These are phyloP conservation scores for Annulohypoxylon moriforme DNA, from an alignment of 495 filamentous ascomycete species.

Conservation along the genomic window DNA sequence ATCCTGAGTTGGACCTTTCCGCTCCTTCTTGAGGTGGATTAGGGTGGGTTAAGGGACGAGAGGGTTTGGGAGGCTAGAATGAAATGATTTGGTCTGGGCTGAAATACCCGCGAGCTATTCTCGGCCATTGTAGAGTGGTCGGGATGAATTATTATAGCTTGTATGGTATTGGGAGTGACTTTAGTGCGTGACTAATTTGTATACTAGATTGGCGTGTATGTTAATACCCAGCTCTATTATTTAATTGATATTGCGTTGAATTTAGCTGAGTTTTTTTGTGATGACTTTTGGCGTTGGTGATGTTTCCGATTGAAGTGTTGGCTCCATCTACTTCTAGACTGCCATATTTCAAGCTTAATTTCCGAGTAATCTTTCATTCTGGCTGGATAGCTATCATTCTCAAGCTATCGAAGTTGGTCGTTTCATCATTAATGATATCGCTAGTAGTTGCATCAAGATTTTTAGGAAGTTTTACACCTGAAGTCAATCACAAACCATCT, in stretches of 20 bases:
- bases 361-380: neutral
- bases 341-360: no score
- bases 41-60: neutral
- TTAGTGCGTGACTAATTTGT: neutral
- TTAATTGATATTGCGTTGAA: neutral
- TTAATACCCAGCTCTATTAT: neutral
- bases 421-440: neutral
- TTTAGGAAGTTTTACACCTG: no score
- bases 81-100: neutral
- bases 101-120: neutral
- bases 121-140: neutral
- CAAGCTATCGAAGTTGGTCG: neutral
- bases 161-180: neutral
- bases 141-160: neutral
- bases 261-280: neutral
- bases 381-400: neutral
- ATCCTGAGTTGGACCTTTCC: slow-evolving; percentile 47
- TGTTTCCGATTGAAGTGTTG: neutral
- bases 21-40: neutral
- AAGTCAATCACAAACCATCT: neutral
- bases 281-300: neutral
- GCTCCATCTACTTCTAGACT: no score
- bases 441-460: no score
- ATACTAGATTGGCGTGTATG: neutral
- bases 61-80: neutral